Percentiles rank a stretch among this genome's conserved stretches.
These are phyloP conservation scores for Podaxis pistillaris DNA, from an alignment of 768 basidiomycete species.

Conservation along the genomic window DNA sequence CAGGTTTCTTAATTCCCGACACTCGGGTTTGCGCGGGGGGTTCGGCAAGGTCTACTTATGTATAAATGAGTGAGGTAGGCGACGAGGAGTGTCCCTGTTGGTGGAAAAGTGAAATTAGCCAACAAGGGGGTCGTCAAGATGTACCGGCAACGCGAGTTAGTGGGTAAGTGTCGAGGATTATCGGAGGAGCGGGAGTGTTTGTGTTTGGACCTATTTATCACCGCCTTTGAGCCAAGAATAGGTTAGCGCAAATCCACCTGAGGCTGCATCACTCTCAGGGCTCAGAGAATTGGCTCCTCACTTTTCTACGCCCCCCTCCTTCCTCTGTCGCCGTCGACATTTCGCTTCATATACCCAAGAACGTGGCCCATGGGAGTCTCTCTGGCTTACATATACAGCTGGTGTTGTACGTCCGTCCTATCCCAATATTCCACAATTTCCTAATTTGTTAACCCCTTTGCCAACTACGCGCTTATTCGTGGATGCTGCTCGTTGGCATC, in stretches of 20 bases:
- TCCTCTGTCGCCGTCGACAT: neutral
- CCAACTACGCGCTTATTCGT: neutral
- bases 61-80: too few species aligned
- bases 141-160: too few species aligned
- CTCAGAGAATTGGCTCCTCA: neutral
- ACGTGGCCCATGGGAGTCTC: conserved; percentile 1
- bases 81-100: too few species aligned
- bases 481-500: neutral
- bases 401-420: conserved; percentile 8
- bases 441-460: neutral
- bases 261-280: neutral
- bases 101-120: too few species aligned
- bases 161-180: too few species aligned
- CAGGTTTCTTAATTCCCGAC: too few species aligned
- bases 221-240: neutral
- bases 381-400: conserved; percentile 1
- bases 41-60: too few species aligned
- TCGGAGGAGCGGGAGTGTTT: too few species aligned
- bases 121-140: too few species aligned
- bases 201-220: neutral
- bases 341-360: neutral
- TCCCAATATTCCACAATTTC: neutral
- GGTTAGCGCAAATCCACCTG: neutral
- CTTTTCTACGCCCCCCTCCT: neutral
- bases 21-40: too few species aligned